Evolutionary conservation across 169 alveolate species (phyloP).

Genomic region (Pseudocohnilembus persalinus): DNA sequence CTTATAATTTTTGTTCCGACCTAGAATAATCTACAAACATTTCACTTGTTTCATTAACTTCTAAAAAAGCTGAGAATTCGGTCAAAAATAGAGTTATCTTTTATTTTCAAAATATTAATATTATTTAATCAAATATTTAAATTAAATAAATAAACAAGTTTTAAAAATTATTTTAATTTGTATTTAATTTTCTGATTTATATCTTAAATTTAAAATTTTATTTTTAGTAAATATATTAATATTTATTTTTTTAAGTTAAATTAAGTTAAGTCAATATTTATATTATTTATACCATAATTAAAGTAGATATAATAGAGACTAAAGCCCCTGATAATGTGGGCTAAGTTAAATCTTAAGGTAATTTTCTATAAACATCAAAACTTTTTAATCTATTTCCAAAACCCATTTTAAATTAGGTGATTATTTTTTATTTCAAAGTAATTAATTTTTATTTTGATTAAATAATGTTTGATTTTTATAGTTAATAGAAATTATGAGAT

Average conservation of each 20-base stretch:
- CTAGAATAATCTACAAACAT: constrained; percentile 71
- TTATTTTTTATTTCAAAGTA: no score
- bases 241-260: no score
- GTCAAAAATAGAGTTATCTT: constrained; percentile 54
- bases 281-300: constrained; percentile 56
- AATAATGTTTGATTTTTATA: no score
- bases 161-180: background rate
- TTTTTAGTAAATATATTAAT: no score
- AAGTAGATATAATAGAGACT: constrained; percentile 68
- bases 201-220: no score
- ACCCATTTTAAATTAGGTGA: background rate
- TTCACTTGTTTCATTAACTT: constrained; percentile 66
- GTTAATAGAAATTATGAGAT: no score
- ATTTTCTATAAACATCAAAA: constrained; percentile 79
- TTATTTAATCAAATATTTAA: no score
- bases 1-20: constrained; percentile 63
- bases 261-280: no score
- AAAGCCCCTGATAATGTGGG: constrained; percentile 85
- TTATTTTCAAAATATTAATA: no score
- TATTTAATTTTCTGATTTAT: no score
- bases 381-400: constrained; percentile 28
- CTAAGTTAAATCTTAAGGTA: constrained; percentile 81
- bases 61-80: constrained; percentile 66
- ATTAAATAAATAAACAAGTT: no score
- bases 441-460: no score